Base-by-base conservation (phyloP, 202 grass and related monocot genomes). In the Schoenoplectus triqueter region DNA sequence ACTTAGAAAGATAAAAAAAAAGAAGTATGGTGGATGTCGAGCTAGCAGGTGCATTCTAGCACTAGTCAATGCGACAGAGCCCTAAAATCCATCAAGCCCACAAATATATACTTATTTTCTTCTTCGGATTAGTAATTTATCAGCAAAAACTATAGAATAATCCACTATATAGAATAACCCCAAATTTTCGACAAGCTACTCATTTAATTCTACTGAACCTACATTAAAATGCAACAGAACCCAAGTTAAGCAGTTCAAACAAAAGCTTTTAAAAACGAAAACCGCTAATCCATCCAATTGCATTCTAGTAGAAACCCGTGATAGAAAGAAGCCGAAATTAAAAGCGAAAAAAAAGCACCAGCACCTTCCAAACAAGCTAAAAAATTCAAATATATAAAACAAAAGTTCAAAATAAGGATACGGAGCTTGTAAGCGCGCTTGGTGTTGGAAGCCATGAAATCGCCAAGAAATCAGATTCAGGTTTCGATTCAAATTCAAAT, bases 351-450 rank as follows among this genome's bases (percentile, higher is more conserved):
- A 63, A 20, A 73, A 22, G 41, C 10, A 88, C 50, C 73, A 65
- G 64, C 40, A 80, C 80, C 19, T 81, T 85, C 6, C 80, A 21
- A 85, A 50, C 65, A 56, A 7, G 55, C 57, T 68, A 73, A 82
- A 63, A 20, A 73, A 31, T 42, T 22, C 10, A 88, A 81, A 70
- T 4, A 66, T 1, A 66, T 64, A 9, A 42, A 13, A 47, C 2
- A 61, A 22, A 88, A 8, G 62, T 15, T 0, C 0, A 41, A 87
- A 9, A 69, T 0, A 77, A 98, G 95, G 95, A 98, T 98, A 98
- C 95, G 95, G 74, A 98, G 95, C 95, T 95, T 98, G 93, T 98
- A 98, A 7, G 93, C 91, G 86, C 95, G 95, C 87, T 95, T 98
- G 80, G 92, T 95, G 85, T 88, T 91, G 91, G 95, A 87, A 73